Evolutionary conservation across 2,329 filamentous ascomycete genomes (phyloP), one percentile per base, ranked within the genome.

Genomic region (Blastomyces gilchristii): DNA sequence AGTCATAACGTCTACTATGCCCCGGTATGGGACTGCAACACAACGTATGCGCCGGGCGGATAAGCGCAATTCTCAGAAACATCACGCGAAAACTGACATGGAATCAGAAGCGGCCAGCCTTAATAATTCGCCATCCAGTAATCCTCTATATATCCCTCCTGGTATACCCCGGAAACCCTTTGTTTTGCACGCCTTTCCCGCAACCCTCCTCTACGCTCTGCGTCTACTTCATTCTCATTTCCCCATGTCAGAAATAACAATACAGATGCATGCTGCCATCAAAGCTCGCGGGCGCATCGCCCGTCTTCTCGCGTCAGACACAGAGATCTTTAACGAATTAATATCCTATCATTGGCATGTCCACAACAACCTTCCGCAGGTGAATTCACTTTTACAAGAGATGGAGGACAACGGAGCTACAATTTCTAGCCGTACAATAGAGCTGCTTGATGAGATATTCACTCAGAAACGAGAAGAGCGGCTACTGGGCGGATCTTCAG

Each of bases 321-420:
- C 72, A 0, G 70, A 70, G 1, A 72, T 80, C 28, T 80, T 76
- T 68, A 78, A 79, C 65, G 77, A 78, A 52, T 67, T 79, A 64
- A 72, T 80, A 39, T 70, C 71, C 49, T 75, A 77, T 63, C 71
- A 74, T 63, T 80, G 78, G 78, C 68, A 70, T 49, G 73, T 74
- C 5, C 75, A 75, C 60, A 73, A 73, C 7, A 75, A 79, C 54
- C 67, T 80, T 1, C 71, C 73, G 6, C 73, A 70, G 18, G 73
- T 80, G 39, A 68, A 77, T 2, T 68, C 71, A 1, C 69, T 79
- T 11, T 68, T 79, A 11, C 68, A 68, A 31, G 77, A 80, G 57
- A 80, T 80, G 78, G 72, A 78, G 58, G 68, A 73, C n/a, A 72
- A 70, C 5, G 78, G 77, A 4, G 68, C 79, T 57, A 72, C 75